These are phyloP conservation scores for Kodamaea lidongshanica DNA, from an alignment of 805 yeast genomes.

Conservation along the genomic window DNA sequence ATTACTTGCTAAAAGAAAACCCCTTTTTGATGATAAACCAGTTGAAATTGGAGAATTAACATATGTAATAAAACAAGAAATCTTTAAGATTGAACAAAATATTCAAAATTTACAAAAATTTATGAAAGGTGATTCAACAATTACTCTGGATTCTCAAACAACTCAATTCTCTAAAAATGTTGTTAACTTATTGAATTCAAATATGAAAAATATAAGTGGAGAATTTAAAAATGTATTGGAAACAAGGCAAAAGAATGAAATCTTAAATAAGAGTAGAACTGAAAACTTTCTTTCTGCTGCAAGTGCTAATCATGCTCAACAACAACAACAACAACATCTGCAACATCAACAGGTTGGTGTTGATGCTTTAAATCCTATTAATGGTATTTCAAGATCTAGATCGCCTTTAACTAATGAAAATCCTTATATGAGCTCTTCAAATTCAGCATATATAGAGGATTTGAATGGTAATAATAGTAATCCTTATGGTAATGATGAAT, in stretches of 20 bases:
- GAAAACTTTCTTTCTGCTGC: slow-evolving; percentile 70
- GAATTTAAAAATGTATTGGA: slow-evolving; percentile 88
- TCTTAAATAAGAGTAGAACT: slow-evolving; percentile 72
- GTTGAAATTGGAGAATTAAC: slow-evolving; percentile 91
- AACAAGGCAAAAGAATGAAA: slow-evolving; percentile 76
- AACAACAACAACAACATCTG: slow-evolving; percentile 1
- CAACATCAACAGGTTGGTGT: no score
- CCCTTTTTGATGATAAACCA: slow-evolving; percentile 89
- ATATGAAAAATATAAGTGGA: slow-evolving; percentile 87
- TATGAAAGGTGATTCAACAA: slow-evolving; percentile 39
- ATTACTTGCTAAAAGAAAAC: slow-evolving; percentile 78
- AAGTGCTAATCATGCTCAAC: slow-evolving; percentile 15
- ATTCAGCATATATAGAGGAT: slow-evolving; percentile 16
- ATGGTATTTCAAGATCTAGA: slow-evolving; percentile 4
- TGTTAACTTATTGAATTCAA: slow-evolving; percentile 77
- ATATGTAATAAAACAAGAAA: slow-evolving; percentile 78
- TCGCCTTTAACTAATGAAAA: slow-evolving; percentile 26
- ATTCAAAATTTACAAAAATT: slow-evolving; percentile 56
- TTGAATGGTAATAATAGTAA: slow-evolving; percentile 22
- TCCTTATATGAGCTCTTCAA: slow-evolving; percentile 20
- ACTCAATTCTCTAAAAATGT: slow-evolving; percentile 78
- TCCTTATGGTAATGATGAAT: slow-evolving; percentile 36
- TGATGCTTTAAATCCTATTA: no score
- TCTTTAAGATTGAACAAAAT: slow-evolving; percentile 70
- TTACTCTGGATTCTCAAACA: slow-evolving; percentile 52